Evolutionary conservation across 1,139 yeast species (phyloP).

Genomic region (Geotrichum klebahnii): DNA sequence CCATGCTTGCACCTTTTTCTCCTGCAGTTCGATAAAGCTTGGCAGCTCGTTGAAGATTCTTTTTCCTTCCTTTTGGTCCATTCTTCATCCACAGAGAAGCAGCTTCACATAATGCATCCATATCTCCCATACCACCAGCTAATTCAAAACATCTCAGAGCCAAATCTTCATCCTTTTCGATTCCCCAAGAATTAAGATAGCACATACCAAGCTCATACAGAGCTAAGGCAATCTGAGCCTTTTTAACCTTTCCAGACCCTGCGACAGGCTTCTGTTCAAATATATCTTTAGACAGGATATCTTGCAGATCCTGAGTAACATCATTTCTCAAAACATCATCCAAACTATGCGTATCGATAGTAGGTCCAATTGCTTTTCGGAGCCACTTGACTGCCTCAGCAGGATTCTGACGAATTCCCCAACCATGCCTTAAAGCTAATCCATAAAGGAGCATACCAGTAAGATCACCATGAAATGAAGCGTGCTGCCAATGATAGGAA

Average conservation of each 20-base stretch:
- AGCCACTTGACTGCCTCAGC: constrained; percentile 60
- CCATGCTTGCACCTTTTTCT: constrained; percentile 56
- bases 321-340: constrained; percentile 16
- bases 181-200: constrained; percentile 59
- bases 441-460: constrained; percentile 74
- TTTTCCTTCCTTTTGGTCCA: constrained; percentile 51
- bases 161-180: constrained; percentile 50
- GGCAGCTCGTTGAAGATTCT: constrained; percentile 62
- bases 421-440: constrained; percentile 62
- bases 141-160: constrained; percentile 61
- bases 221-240: constrained; percentile 42
- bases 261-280: constrained; percentile 1
- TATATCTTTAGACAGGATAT: constrained; percentile 5
- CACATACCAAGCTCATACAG: constrained; percentile 60
- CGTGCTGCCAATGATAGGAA: constrained; percentile 61
- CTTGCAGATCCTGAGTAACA: constrained; percentile 12
- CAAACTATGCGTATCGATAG: constrained; percentile 18
- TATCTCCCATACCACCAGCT: constrained; percentile 66
- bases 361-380: constrained; percentile 45
- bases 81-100: constrained; percentile 66
- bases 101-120: constrained; percentile 65
- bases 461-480: constrained; percentile 56
- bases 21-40: constrained; percentile 69
- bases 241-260: constrained; percentile 27
- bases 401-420: constrained; percentile 63